A percentile compares a stretch with the other conserved stretches of the same genome.
phyloP scores from a whole-genome alignment of 164 flowering plant species.

The Chloranthus sessilifolius region DNA sequence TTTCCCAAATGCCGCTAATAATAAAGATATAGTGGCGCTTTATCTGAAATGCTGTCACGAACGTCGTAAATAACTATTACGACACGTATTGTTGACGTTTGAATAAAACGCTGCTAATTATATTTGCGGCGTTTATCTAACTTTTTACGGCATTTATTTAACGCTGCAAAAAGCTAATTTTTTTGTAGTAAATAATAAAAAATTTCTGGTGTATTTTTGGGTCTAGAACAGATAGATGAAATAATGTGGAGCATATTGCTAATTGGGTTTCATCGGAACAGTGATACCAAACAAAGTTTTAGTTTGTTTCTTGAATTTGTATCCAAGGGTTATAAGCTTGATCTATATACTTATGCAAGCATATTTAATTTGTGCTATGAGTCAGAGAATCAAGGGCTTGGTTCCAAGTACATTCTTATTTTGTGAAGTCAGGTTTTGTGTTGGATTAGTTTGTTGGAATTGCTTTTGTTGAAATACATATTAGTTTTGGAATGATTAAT shows the following conservation, averaged over 20 bases:
- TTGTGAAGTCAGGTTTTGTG: conserved; percentile 16
- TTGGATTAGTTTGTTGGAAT: conserved; percentile 22
- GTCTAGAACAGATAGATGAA: conserved; percentile 4
- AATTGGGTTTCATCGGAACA: conserved; percentile 16
- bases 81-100: too few relatives aligned
- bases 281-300: conserved; percentile 9
- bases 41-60: too few relatives aligned
- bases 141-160: too few relatives aligned
- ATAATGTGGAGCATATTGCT: conserved; percentile 20
- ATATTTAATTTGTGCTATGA: conserved; percentile 17
- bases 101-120: too few relatives aligned
- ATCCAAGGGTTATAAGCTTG: conserved; percentile 15
- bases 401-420: conserved; percentile 25
- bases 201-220: conserved; percentile 11
- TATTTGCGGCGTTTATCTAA: too few relatives aligned
- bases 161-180: too few relatives aligned
- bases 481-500: conserved; percentile 12
- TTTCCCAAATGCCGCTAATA: too few relatives aligned
- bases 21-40: too few relatives aligned
- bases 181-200: too few relatives aligned
- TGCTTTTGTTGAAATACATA: conserved; percentile 18
- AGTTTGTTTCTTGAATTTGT: conserved; percentile 12
- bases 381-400: conserved; percentile 11
- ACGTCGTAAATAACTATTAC: too few relatives aligned
- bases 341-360: conserved; percentile 15